These are phyloP conservation scores for Madurella fahalii DNA, from an alignment of 2,329 filamentous ascomycete genomes.

Conservation along the genomic window DNA sequence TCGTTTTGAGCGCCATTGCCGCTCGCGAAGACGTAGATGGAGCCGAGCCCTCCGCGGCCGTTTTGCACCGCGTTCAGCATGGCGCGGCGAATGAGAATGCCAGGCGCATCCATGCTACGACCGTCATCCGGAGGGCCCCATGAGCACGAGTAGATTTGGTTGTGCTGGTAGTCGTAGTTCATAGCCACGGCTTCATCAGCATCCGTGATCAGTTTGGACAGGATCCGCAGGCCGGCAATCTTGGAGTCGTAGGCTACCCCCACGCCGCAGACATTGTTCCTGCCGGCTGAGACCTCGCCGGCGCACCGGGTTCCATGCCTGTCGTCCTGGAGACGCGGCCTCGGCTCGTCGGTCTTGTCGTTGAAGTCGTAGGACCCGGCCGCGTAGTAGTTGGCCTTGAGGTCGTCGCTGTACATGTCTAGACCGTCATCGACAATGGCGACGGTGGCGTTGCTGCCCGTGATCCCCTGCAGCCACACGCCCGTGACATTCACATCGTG, in stretches of 20 bases:
- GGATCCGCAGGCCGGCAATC: conserved; percentile 86
- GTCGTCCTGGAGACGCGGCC: conserved; percentile 79
- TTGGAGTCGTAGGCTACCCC: conserved; percentile 91
- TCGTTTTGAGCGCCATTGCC: conserved; percentile 84
- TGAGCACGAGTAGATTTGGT: conserved; percentile 97
- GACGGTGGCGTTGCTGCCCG: conserved; percentile 81
- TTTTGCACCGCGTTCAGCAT: conserved; percentile 92
- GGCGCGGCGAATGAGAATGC: conserved; percentile 79
- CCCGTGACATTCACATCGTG: conserved; percentile 97
- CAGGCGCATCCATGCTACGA: conserved; percentile 86
- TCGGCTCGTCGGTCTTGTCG: conserved; percentile 72
- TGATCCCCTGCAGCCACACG: conserved; percentile 86
- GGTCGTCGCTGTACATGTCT: conserved; percentile 90
- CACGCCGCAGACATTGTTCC: conserved; percentile 90
- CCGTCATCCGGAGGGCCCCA: conserved; percentile 97
- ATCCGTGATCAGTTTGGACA: conserved; percentile 86
- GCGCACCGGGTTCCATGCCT: conserved; percentile 90
- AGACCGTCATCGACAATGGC: conserved; percentile 95
- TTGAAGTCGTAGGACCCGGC: conserved; percentile 96
- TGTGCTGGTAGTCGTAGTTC: conserved; percentile 87
- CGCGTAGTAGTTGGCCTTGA: conserved; percentile 91
- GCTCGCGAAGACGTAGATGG: conserved; percentile 93
- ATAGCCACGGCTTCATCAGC: conserved; percentile 88
- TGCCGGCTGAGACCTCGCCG: conserved; percentile 88
- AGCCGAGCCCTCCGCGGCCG: conserved; percentile 76